Conservation (phyloP, 345 rosid species). For the Laguncularia racemosa region DNA sequence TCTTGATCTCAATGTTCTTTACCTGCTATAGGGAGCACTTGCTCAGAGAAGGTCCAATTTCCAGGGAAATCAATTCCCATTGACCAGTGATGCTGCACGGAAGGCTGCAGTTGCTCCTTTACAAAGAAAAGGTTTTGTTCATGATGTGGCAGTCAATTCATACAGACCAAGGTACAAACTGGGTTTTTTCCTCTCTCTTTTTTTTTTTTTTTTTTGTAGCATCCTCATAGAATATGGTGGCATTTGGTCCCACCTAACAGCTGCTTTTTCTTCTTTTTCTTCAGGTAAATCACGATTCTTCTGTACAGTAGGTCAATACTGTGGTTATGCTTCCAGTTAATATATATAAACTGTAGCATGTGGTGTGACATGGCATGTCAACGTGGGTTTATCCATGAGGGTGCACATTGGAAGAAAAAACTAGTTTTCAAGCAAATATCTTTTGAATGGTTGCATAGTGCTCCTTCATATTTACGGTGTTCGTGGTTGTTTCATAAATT, state of each 20-base stretch:
- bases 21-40: slow-evolving; percentile 42
- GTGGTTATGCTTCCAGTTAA: slow-evolving; percentile 2
- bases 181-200: no score
- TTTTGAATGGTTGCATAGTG: neutral
- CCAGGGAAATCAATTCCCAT: slow-evolving; percentile 62
- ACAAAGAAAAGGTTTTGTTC: slow-evolving; percentile 43
- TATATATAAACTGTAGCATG: neutral
- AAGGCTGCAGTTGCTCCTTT: slow-evolving; percentile 51
- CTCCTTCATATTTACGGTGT: neutral
- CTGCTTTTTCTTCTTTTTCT: neutral
- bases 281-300: slow-evolving; percentile 5
- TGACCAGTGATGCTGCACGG: slow-evolving; percentile 41
- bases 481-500: neutral
- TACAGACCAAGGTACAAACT: slow-evolving; percentile 59
- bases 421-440: neutral
- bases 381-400: no score
- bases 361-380: no score
- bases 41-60: slow-evolving; percentile 73
- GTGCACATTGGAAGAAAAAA: no score
- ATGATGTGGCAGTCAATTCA: slow-evolving; percentile 30
- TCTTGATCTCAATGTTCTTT: slow-evolving; percentile 12
- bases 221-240: neutral
- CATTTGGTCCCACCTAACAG: neutral
- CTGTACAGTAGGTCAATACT: neutral
- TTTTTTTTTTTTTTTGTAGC: no score